A percentile compares a stretch with the other conserved stretches of the same genome.
Evolutionary conservation across 78 protist genomes (phyloP).

Genomic region (Dictyostelium intermedium): DNA sequence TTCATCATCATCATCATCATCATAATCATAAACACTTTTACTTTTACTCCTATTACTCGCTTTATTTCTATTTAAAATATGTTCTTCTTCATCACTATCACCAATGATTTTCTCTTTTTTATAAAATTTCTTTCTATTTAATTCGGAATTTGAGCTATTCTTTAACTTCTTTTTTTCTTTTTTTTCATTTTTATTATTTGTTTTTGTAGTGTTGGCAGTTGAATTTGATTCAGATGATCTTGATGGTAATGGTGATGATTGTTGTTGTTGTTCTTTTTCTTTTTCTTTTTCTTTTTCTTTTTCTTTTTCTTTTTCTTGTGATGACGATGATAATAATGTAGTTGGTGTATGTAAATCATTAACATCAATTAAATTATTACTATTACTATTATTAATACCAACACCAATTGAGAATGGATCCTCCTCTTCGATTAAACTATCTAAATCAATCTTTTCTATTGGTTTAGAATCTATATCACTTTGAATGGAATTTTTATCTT

Average conservation of each 20-base stretch:
- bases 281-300: background rate
- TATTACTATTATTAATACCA: background rate
- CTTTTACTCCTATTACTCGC: background rate
- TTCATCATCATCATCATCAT: background rate
- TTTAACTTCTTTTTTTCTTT: background rate
- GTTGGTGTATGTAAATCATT: background rate
- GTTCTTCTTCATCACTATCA: background rate
- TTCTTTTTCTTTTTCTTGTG: background rate
- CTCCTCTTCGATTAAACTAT: background rate
- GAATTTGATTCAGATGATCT: background rate
- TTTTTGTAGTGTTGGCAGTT: background rate
- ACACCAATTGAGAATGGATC: background rate
- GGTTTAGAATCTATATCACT: background rate
- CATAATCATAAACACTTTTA: background rate
- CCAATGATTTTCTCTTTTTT: background rate
- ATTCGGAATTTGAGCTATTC: background rate
- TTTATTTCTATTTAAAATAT: background rate
- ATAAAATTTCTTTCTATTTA: background rate
- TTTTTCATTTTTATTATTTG: background rate
- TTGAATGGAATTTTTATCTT: background rate
- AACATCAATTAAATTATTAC: background rate
- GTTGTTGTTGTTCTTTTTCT: background rate
- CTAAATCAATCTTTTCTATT: background rate
- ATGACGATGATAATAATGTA: background rate
- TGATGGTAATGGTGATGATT: background rate